These are phyloP conservation scores for Pythium dissotocum DNA, from an alignment of 352 stramenopile genomes.

Conservation along the genomic window DNA sequence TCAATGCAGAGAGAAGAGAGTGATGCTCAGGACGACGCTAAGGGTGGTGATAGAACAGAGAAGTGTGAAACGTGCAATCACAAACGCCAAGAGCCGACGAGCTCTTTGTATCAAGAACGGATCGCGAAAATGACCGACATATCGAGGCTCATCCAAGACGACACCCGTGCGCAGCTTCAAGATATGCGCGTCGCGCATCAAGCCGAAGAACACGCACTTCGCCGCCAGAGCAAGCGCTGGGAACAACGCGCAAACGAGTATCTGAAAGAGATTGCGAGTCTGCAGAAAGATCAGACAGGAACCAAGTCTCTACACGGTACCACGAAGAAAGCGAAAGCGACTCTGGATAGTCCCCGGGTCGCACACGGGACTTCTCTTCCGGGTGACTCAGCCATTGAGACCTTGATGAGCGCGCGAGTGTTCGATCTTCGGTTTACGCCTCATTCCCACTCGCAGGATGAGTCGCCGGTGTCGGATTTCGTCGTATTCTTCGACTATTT, in stretches of 20 bases:
- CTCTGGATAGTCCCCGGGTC: too few relatives aligned
- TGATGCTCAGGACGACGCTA: neutral
- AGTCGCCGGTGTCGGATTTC: neutral
- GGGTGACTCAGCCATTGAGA: neutral
- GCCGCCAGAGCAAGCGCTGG: slow-evolving; percentile 24
- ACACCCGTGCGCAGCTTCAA: slow-evolving; percentile 28
- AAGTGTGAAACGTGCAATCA: neutral
- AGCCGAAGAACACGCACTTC: slow-evolving; percentile 18
- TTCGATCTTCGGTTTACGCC: slow-evolving; percentile 3
- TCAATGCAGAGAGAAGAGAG: slow-evolving; percentile 39
- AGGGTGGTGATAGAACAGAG: neutral
- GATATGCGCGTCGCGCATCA: slow-evolving; percentile 24
- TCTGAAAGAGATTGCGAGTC: slow-evolving; percentile 26
- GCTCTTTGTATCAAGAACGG: slow-evolving; percentile 21
- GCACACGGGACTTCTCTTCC: too few relatives aligned
- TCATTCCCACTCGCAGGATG: neutral
- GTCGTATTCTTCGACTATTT: slow-evolving; percentile 44
- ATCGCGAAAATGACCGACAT: slow-evolving; percentile 29
- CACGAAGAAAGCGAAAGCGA: neutral
- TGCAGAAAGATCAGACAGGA: slow-evolving; percentile 19
- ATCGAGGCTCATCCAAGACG: slow-evolving; percentile 31
- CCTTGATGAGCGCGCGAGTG: slow-evolving; percentile 9
- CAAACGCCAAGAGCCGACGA: neutral
- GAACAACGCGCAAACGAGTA: slow-evolving; percentile 28
- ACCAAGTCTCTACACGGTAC: neutral